Evolutionary conservation across 441 rosid genomes (phyloP).

Genomic region (Hura crepitans): DNA sequence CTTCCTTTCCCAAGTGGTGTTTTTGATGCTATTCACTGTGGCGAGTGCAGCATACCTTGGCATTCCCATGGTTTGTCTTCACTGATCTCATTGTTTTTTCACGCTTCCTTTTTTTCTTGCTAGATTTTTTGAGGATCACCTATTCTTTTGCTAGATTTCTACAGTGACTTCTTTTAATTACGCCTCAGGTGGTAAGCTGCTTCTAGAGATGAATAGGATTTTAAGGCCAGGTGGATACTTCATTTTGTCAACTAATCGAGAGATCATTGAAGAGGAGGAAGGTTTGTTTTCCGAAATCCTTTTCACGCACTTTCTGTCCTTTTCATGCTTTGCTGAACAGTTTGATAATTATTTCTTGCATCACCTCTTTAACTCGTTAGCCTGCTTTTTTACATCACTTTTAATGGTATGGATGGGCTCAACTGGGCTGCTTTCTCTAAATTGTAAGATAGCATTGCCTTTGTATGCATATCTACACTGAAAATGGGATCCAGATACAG

Average conservation of each 20-base stretch:
- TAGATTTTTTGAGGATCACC: not conserved
- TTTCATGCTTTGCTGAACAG: slow-evolving; percentile 1
- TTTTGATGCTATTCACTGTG: slow-evolving; percentile 87
- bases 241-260: slow-evolving; percentile 66
- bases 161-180: not conserved
- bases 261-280: slow-evolving; percentile 71
- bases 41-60: slow-evolving; percentile 73
- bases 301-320: not conserved
- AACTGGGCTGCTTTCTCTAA: not conserved
- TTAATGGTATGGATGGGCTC: not conserved
- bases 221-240: slow-evolving; percentile 91
- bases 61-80: slow-evolving; percentile 61
- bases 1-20: slow-evolving; percentile 88
- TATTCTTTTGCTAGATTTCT: slow-evolving; percentile 4
- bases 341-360: not conserved
- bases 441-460: not conserved
- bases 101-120: slow-evolving; percentile 1
- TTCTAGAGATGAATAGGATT: slow-evolving; percentile 87
- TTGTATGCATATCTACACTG: not conserved
- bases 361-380: not conserved
- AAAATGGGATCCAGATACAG: not conserved
- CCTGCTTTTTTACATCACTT: not conserved
- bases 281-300: slow-evolving; percentile 42
- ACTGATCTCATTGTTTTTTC: slow-evolving; percentile 1
- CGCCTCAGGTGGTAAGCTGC: slow-evolving; percentile 65